phyloP scores from a whole-genome alignment of 2,329 filamentous ascomycete species.

The Metarhizium rileyi region DNA sequence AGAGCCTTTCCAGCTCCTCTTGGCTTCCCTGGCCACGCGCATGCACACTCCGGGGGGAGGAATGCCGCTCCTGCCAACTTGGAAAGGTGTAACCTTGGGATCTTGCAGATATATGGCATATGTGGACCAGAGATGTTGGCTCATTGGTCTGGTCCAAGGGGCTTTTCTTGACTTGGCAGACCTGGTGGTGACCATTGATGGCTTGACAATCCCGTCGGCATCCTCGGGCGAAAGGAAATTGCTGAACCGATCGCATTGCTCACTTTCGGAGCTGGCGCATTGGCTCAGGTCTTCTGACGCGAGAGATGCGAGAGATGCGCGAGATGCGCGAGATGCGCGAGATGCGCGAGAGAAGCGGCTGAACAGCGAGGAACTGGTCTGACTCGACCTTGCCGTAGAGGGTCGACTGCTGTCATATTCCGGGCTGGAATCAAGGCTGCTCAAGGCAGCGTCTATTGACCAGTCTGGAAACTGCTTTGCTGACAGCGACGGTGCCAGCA shows the following conservation, averaged over 20 bases:
- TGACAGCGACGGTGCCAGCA: constrained; percentile 31
- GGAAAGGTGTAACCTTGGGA: constrained; percentile 56
- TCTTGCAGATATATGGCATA: constrained; percentile 57
- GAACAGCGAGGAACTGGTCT: constrained; percentile 47
- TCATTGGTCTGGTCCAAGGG: constrained; percentile 57
- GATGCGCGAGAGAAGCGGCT: constrained; percentile 48
- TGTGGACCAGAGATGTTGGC: constrained; percentile 54
- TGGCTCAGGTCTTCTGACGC: constrained; percentile 45
- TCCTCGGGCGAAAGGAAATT: constrained; percentile 19
- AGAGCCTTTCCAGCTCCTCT: constrained; percentile 56
- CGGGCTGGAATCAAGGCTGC: constrained; percentile 47
- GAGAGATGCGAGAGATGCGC: too few relatives aligned
- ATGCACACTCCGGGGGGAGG: constrained; percentile 55
- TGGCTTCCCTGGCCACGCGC: constrained; percentile 56
- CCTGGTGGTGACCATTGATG: constrained; percentile 6
- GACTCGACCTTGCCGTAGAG: constrained; percentile 49
- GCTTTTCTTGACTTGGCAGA: constrained; percentile 35
- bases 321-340: too few relatives aligned
- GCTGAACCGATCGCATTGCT: constrained; percentile 16
- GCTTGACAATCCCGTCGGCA: constrained; percentile 21
- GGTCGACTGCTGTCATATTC: constrained; percentile 51
- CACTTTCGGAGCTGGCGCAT: constrained; percentile 40
- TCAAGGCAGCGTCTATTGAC: constrained; percentile 47
- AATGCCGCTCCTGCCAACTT: constrained; percentile 51
- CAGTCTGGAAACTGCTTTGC: constrained; percentile 46